Conservation (phyloP, 2,329 filamentous ascomycete genomes). For the Epichloe brachyelytri region DNA sequence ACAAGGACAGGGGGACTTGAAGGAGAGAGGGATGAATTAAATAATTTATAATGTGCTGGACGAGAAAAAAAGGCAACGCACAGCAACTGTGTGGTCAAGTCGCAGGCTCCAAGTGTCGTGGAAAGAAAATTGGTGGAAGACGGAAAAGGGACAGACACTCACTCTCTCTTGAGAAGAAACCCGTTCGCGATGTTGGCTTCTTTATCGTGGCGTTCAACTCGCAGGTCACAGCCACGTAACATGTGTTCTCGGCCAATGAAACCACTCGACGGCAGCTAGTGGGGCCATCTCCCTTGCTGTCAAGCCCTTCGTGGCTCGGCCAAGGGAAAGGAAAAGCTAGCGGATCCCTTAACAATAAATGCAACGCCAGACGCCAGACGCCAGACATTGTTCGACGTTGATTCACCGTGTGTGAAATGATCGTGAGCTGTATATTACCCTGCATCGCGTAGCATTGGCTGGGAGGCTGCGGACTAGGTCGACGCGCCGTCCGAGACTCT, state of each 20-base stretch:
- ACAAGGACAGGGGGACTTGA: neutral
- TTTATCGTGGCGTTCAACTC: neutral
- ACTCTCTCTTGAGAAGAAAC: neutral
- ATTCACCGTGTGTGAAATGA: no score
- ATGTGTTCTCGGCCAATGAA: neutral
- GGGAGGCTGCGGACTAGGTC: no score
- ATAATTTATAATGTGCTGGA: neutral
- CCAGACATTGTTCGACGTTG: no score
- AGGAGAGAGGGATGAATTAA: neutral
- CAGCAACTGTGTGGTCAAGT: neutral
- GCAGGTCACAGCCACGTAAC: slow-evolving; percentile 2
- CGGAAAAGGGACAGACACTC: neutral
- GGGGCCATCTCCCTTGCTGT: neutral
- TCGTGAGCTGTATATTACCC: no score
- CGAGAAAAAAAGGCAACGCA: neutral
- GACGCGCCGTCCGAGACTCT: no score
- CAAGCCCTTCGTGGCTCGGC: no score
- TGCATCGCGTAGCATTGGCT: no score
- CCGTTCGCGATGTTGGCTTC: slow-evolving; percentile 5
- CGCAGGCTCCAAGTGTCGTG: neutral
- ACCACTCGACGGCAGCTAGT: neutral
- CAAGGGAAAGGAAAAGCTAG: no score
- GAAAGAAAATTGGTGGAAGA: neutral
- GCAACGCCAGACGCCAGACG: no score
- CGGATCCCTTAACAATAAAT: no score